Evolutionary conservation across 148 eudicot species (phyloP).

Genomic region (Vaccinium myrtillus): DNA sequence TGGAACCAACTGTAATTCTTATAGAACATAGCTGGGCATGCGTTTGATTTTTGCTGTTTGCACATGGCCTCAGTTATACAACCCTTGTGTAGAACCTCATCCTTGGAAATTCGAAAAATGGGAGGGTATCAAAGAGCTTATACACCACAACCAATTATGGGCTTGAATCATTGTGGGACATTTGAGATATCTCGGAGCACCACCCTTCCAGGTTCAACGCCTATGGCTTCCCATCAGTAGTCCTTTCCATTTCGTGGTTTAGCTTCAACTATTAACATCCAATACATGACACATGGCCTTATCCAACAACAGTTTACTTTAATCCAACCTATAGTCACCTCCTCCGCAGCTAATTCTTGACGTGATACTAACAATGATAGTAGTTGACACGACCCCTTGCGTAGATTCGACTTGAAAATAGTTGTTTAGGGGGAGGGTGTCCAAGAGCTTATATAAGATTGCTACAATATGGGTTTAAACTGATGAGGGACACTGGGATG

Average conservation of each 20-base stretch:
- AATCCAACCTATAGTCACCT: neutral
- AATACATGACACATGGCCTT: neutral
- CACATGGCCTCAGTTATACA: neutral
- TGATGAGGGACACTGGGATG: neutral
- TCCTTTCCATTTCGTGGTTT: neutral
- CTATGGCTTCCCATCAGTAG: neutral
- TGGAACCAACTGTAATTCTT: slow-evolving; percentile 81
- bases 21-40: slow-evolving; percentile 72
- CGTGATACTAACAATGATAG: neutral
- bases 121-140: neutral
- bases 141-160: neutral
- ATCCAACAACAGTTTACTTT: neutral
- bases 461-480: neutral
- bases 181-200: neutral
- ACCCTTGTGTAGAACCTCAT: neutral
- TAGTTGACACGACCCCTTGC: neutral
- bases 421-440: neutral
- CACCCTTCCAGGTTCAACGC: neutral
- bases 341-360: neutral
- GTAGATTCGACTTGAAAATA: neutral
- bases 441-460: neutral
- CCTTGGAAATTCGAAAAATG: neutral
- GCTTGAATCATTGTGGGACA: neutral
- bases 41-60: no score
- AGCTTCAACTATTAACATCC: neutral